A percentile compares a stretch with the other conserved stretches of the same genome.
Evolutionary conservation across 2,329 filamentous ascomycete species (phyloP).

Genomic region (Madurella mycetomatis): DNA sequence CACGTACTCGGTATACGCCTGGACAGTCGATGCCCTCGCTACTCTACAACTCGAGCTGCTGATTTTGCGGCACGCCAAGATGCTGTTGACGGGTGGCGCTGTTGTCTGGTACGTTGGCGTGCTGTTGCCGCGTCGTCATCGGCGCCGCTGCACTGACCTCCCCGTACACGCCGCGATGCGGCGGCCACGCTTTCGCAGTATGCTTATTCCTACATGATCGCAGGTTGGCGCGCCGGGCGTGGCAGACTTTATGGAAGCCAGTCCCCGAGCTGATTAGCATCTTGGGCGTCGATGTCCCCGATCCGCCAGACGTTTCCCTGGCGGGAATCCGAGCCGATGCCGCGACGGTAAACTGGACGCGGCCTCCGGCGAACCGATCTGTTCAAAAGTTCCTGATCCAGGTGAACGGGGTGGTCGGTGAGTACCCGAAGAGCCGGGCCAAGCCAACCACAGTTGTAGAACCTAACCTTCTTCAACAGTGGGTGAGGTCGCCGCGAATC

Average conservation of each 20-base stretch:
- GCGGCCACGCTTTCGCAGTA: not conserved
- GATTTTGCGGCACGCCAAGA: constrained; percentile 47
- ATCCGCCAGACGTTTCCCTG: constrained; percentile 82
- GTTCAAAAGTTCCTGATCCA: constrained; percentile 87
- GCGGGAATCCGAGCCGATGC: constrained; percentile 84
- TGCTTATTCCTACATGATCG: constrained; percentile 8
- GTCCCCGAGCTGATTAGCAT: constrained; percentile 87
- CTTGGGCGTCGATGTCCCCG: constrained; percentile 89
- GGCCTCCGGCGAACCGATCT: constrained; percentile 58
- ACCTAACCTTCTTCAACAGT: constrained; percentile 46
- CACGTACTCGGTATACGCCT: constrained; percentile 33
- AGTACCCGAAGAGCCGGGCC: constrained; percentile 28
- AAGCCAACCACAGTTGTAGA: constrained; percentile 12
- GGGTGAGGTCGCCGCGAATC: constrained; percentile 71
- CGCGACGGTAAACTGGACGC: constrained; percentile 86
- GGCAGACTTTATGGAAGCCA: constrained; percentile 84
- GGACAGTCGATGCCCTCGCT: constrained; percentile 33
- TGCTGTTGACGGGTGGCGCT: constrained; percentile 51
- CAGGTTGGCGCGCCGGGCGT: constrained; percentile 81
- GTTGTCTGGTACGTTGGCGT: constrained; percentile 46
- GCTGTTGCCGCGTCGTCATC: not conserved
- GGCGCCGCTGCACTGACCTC: not conserved
- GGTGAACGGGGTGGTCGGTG: constrained; percentile 88
- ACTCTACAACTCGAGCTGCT: constrained; percentile 44
- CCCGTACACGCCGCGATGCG: constrained; percentile 2